A percentile compares a stretch with the other conserved stretches of the same genome.
Evolutionary conservation across 345 rosid genomes (phyloP).

Genomic region (Adansonia digitata): DNA sequence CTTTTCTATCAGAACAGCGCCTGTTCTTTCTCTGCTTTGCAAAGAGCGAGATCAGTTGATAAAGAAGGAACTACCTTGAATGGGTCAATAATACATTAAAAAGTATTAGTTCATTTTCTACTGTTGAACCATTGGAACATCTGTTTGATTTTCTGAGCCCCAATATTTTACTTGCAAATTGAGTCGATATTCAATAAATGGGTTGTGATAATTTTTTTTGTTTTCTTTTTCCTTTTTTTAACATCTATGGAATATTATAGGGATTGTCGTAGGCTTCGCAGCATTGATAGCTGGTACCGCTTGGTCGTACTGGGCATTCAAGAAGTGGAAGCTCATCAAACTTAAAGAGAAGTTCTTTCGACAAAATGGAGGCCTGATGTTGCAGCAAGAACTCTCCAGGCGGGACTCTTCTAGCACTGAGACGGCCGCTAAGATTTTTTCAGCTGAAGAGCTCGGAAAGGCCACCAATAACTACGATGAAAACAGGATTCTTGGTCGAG

Average conservation of each 20-base stretch:
- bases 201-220: not conserved
- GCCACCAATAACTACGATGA: slow-evolving; percentile 26
- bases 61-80: not conserved
- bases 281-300: not conserved
- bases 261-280: not conserved
- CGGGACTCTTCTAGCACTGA: slow-evolving; percentile 16
- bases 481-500: slow-evolving; percentile 20
- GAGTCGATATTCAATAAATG: too few relatives aligned
- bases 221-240: too few relatives aligned
- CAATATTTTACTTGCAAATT: not conserved
- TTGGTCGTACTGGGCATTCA: slow-evolving; percentile 4
- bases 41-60: not conserved
- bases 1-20: not conserved
- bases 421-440: slow-evolving; percentile 19
- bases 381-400: slow-evolving; percentile 6
- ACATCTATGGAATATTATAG: not conserved
- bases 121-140: too few relatives aligned
- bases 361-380: slow-evolving; percentile 8
- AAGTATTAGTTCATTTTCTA: too few relatives aligned
- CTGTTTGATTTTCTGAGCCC: not conserved
- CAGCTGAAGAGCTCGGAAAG: slow-evolving; percentile 19
- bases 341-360: slow-evolving; percentile 9
- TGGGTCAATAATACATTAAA: not conserved
- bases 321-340: slow-evolving; percentile 2
- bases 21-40: too few relatives aligned